Evolutionary conservation across 2,329 filamentous ascomycete species (phyloP).

Genomic region (Xylariaceae sp.): DNA sequence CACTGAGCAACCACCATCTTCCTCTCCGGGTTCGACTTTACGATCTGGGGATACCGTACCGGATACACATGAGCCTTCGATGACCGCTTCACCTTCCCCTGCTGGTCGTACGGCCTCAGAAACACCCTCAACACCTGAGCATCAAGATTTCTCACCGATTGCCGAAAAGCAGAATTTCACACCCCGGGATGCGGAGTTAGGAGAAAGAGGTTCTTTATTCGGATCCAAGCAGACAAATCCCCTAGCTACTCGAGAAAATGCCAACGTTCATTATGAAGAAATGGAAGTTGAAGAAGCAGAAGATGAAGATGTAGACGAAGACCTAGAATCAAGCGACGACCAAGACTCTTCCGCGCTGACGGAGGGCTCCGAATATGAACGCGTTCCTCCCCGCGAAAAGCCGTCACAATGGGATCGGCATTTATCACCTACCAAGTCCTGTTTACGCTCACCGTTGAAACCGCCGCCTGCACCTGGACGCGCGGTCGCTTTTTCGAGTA

Average conservation of each 20-base stretch:
- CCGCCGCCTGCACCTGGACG: constrained; percentile 52
- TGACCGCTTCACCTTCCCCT: constrained; percentile 15
- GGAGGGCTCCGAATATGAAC: constrained; percentile 37
- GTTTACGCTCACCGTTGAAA: constrained; percentile 52
- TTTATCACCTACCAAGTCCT: constrained; percentile 53
- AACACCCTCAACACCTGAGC: constrained; percentile 22
- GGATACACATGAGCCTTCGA: constrained; percentile 25
- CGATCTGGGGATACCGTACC: constrained; percentile 24
- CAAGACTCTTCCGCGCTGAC: constrained; percentile 33
- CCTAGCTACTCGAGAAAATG: constrained; percentile 15
- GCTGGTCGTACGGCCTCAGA: constrained; percentile 11
- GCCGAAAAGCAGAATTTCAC: constrained; percentile 47
- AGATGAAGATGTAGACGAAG: neutral
- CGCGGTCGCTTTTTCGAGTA: constrained; percentile 53
- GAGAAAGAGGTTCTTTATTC: constrained; percentile 35
- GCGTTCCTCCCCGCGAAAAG: constrained; percentile 37
- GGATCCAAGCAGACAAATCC: constrained; percentile 29
- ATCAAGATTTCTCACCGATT: constrained; percentile 30
- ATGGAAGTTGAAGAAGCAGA: too few relatives aligned
- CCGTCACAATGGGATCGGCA: constrained; percentile 45
- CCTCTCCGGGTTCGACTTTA: constrained; percentile 32
- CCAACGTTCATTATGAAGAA: neutral
- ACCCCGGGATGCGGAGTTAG: constrained; percentile 35
- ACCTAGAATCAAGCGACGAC: constrained; percentile 20
- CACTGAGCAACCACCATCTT: constrained; percentile 30